These are phyloP conservation scores for Saccharomyces hybrid DNA, from an alignment of 1,139 yeast species.

Conservation along the genomic window DNA sequence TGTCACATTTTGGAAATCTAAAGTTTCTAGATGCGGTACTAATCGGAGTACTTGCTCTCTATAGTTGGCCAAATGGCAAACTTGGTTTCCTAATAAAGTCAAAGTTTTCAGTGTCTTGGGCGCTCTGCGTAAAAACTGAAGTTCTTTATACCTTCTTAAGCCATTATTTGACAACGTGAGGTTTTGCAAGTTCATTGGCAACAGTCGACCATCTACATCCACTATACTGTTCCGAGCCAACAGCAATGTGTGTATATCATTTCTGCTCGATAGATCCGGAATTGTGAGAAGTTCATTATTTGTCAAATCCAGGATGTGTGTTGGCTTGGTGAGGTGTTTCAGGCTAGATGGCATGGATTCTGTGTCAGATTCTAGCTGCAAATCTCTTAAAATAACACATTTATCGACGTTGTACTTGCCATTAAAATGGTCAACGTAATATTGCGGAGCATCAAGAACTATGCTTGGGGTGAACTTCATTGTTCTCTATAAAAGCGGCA, in stretches of 20 bases:
- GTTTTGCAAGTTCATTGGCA: conserved; percentile 22
- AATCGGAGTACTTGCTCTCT: conserved; percentile 54
- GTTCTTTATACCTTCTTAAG: conserved; percentile 16
- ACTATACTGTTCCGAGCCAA: conserved; percentile 24
- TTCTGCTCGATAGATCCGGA: conserved; percentile 19
- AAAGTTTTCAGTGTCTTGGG: conserved; percentile 35
- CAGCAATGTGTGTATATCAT: conserved; percentile 26
- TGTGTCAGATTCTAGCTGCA: conserved; percentile 20
- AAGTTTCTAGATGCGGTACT: conserved; percentile 51
- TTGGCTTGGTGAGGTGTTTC: conserved; percentile 17
- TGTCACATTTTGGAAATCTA: conserved; percentile 63
- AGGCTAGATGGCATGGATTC: conserved; percentile 23
- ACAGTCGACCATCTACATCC: conserved; percentile 17
- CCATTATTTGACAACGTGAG: conserved; percentile 24
- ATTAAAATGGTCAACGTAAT: conserved; percentile 29
- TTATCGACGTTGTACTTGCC: conserved; percentile 25
- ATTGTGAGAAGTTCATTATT: conserved; percentile 23
- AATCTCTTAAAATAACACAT: conserved; percentile 24
- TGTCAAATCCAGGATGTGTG: conserved; percentile 27
- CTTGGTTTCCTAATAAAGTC: conserved; percentile 54
- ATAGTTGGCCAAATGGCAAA: conserved; percentile 48
- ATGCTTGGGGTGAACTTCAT: conserved; percentile 51
- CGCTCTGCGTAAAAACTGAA: conserved; percentile 16
- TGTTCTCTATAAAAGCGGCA: neutral
- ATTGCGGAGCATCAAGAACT: conserved; percentile 44